Base-by-base conservation (phyloP, 805 yeast genomes). In the Metschnikowia santaceciliae region DNA sequence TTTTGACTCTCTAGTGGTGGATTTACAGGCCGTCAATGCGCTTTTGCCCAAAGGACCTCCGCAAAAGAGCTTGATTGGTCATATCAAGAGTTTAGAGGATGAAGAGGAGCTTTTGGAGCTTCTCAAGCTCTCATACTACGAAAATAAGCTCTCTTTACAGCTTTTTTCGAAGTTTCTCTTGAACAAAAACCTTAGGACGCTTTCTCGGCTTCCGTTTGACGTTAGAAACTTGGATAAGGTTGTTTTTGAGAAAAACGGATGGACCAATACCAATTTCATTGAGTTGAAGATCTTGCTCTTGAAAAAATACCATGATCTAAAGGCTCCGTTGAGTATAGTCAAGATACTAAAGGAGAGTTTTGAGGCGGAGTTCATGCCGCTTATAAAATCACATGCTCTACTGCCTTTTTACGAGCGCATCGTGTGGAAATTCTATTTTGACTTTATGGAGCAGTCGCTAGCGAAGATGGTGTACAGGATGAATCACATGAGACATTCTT, bases 371-470 rank as follows among this genome's bases (percentile, higher is more conserved):
- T 71, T 67, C 46, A 51, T 58, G 17, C 69, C 70, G 1, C 51
- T 60, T 23, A 66, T 72, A 15, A 46, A 52, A 30, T 20, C 53
- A 23, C 47, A 50, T 1, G 47, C 56, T 36, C 57, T 72, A 14
- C 51, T 66, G 22, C 70, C 72, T 13, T 71, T 70, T 46, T 72
- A 71, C 57, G 77, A 73, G 54, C 52, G 77, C 23, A 68, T 72
- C 1, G 62, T 71, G 11, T 73, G 78, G 78, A 69, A 69, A 51
- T 73, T 69, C 54, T 62, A 68, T 51, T 70, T 70, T 49, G 74
- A 71, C 39, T 71, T 69, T 51, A 52, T 63, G 41, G 55, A 51
- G 32, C 54, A 55, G 20, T 54, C 47, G 35, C 57, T 65, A 54
- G 14, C 50, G 10, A 51, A 63, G 51, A 65, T 58, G 37, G 63